These are phyloP conservation scores for Sonneratia alba DNA, from an alignment of 345 rosid genomes.

Conservation along the genomic window DNA sequence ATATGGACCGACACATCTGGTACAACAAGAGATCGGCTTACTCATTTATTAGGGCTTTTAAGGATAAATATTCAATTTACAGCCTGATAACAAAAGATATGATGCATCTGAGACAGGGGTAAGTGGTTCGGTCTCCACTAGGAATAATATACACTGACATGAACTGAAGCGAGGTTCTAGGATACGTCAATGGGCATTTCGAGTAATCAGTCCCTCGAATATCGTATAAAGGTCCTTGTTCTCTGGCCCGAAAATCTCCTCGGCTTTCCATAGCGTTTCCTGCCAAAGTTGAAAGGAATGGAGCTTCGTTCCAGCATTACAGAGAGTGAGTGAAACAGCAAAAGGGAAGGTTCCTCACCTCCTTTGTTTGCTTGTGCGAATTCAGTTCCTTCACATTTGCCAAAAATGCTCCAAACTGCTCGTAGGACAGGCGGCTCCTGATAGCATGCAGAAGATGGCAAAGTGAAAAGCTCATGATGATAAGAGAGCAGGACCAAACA, in stretches of 20 bases:
- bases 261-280: conserved; percentile 84
- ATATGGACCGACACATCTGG: neutral
- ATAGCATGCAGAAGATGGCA: conserved; percentile 3
- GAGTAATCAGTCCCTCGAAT: conserved; percentile 77
- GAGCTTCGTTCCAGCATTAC: neutral
- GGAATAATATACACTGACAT: neutral
- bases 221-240: conserved; percentile 69
- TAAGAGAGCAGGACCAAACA: no score
- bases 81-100: neutral
- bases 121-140: neutral
- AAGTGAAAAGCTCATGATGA: neutral
- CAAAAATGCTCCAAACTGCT: conserved; percentile 85
- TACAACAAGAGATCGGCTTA: neutral
- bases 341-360: conserved; percentile 25
- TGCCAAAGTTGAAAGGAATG: conserved; percentile 13
- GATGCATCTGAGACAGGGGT: neutral
- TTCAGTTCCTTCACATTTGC: conserved; percentile 92
- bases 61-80: neutral
- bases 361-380: conserved; percentile 83
- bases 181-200: conserved; percentile 40
- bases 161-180: neutral
- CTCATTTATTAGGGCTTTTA: neutral
- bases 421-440: conserved; percentile 75
- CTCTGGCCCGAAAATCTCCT: conserved; percentile 71
- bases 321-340: neutral